phyloP scores from a whole-genome alignment of 148 eudicot genomes.

The Heliamphora exappendiculata region DNA sequence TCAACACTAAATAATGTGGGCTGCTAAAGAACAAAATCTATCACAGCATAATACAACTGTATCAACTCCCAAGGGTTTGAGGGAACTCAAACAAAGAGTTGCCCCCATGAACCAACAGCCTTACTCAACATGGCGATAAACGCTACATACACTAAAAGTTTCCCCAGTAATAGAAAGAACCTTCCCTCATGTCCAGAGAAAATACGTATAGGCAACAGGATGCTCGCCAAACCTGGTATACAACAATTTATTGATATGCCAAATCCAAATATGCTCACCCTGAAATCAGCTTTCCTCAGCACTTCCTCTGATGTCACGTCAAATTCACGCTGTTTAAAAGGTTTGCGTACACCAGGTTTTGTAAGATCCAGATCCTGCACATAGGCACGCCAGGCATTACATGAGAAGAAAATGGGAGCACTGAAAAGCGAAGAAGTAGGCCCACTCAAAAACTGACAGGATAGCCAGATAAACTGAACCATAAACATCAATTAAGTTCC shows the following conservation, averaged over 20 bases:
- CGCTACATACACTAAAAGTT: neutral
- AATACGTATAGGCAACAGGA: neutral
- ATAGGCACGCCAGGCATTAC: neutral
- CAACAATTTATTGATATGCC: neutral
- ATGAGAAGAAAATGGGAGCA: neutral
- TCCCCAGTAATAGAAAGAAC: neutral
- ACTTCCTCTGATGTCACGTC: constrained; percentile 77
- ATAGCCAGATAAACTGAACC: neutral
- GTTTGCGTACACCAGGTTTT: constrained; percentile 60
- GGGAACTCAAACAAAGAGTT: neutral
- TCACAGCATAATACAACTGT: too few species aligned
- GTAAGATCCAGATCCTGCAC: constrained; percentile 75
- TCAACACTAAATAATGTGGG: too few species aligned
- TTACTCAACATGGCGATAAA: neutral
- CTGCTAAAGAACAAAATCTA: too few species aligned
- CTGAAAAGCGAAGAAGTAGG: neutral
- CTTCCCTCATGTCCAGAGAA: neutral
- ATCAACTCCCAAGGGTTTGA: too few species aligned
- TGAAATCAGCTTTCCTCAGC: constrained; percentile 78
- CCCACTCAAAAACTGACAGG: neutral
- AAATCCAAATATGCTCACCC: constrained; percentile 42
- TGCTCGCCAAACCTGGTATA: neutral
- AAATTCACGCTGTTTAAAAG: constrained; percentile 49
- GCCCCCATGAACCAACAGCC: neutral
- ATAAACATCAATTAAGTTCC: neutral